phyloP scores from a whole-genome alignment of 2,329 filamentous ascomycete genomes.

The Pseudocercospora eumusae region DNA sequence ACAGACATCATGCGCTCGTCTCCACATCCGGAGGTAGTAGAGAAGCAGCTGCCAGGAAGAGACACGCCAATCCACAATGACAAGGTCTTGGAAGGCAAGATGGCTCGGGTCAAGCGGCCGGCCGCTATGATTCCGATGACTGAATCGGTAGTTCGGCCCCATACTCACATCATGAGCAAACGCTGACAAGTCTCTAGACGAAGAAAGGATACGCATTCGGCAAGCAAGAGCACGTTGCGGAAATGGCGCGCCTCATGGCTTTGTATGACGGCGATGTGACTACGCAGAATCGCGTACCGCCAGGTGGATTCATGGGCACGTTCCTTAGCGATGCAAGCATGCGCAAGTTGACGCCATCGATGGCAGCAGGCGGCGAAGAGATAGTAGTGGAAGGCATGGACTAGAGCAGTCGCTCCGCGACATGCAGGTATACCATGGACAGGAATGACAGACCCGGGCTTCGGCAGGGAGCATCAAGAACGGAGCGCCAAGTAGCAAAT shows the following conservation, averaged over 20 bases:
- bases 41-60: neutral
- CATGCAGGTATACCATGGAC: neutral
- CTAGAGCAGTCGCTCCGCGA: neutral
- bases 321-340: slow-evolving; percentile 11
- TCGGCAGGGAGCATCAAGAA: neutral
- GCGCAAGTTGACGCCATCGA: no score
- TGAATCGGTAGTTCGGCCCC: neutral
- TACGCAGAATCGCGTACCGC: neutral
- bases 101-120: slow-evolving; percentile 2
- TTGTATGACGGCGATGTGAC: slow-evolving; percentile 12
- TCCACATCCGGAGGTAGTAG: neutral
- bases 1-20: neutral
- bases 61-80: neutral
- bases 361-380: slow-evolving; percentile 6
- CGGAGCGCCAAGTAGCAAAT: neutral
- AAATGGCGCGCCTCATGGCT: slow-evolving; percentile 20
- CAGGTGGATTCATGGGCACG: slow-evolving; percentile 8
- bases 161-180: neutral
- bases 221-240: slow-evolving; percentile 18
- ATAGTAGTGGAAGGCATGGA: slow-evolving; percentile 12
- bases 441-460: neutral
- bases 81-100: neutral
- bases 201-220: slow-evolving; percentile 5
- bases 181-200: slow-evolving; percentile 2
- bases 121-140: neutral